Evolutionary conservation across 164 flowering plant species (phyloP), one percentile per base, ranked within the genome.

Genomic region (Buxus sempervirens): DNA sequence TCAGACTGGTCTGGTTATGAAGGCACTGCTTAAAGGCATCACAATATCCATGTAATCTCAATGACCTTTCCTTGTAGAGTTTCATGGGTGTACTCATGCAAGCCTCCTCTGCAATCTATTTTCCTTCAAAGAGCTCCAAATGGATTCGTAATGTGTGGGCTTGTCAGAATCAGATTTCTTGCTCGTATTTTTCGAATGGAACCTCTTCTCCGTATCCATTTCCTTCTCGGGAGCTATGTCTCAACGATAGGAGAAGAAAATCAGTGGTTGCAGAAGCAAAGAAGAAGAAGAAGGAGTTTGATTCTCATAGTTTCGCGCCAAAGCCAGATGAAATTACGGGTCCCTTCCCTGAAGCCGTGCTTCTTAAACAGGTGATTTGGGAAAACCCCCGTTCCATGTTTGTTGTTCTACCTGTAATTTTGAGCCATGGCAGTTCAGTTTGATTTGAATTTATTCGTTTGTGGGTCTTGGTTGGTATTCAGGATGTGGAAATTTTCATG

Each of bases 321-420:
- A 88, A 75, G 63, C 90, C 90, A 7, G 93, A 91, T 70, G 98
- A 93, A 72, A 74, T 84, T 58, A 85, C 85, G 4, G 95, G 95
- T 4, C 76, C 76, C 20, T 93, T 86, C 62, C 98, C 98, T 62
- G 98, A 93, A 81, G 89, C 97, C 68, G 87, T 93, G 42, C 80
- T 93, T 56, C 92, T 93, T 42, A 90, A 85, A 78, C 76, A 89
- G 96, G 98, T 90, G 28, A 56, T 38, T 70, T 38, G 56, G 19
- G 18, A n/a, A 41, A 36, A 24, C 15, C 10, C 62, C 64, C 53
- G 13, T 66, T 5, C 27, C 25, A 42, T 58, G 27, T 58, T 57
- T 54, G 36, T 36, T 25, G 15, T 2, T 59, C 41, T 60, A 13
- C 25, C 1, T 64, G 19, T 36, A 18, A 20, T 8, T 32, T 5